Conservation (phyloP, 2,329 filamentous ascomycete species). For the Helotiales sp. region DNA sequence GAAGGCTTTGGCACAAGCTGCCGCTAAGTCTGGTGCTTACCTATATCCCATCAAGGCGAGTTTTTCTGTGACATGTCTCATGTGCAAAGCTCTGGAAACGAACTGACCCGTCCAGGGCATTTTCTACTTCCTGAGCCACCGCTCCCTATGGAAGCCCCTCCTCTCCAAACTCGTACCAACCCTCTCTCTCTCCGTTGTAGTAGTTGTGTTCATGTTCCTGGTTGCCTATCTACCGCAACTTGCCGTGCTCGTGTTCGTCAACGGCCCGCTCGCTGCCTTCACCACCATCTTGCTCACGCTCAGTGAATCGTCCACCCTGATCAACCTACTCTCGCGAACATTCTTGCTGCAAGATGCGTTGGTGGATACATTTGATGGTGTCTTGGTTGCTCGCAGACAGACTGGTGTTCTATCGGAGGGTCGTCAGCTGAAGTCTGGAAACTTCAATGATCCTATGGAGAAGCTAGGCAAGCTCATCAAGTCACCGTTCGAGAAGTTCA, state of each 20-base stretch:
- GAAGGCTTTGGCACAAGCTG: slow-evolving; percentile 66
- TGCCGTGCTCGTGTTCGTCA: slow-evolving; percentile 81
- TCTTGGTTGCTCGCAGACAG: slow-evolving; percentile 57
- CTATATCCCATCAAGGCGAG: slow-evolving; percentile 80
- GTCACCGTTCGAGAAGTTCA: slow-evolving; percentile 61
- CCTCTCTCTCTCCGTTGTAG: slow-evolving; percentile 70
- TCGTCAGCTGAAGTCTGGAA: slow-evolving; percentile 70
- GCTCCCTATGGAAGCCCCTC: slow-evolving; percentile 63
- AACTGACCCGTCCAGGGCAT: slow-evolving; percentile 53
- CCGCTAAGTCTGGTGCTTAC: slow-evolving; percentile 77
- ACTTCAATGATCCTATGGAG: slow-evolving; percentile 54
- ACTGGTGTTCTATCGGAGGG: slow-evolving; percentile 72
- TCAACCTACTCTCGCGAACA: slow-evolving; percentile 63
- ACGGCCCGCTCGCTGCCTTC: slow-evolving; percentile 79
- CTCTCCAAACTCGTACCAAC: slow-evolving; percentile 62
- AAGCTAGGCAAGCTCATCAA: slow-evolving; percentile 62
- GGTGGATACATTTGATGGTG: slow-evolving; percentile 87
- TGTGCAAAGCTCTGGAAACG: slow-evolving; percentile 5
- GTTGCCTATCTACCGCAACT: slow-evolving; percentile 87
- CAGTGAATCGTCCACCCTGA: slow-evolving; percentile 63
- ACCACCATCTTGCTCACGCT: slow-evolving; percentile 72
- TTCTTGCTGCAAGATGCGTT: slow-evolving; percentile 83
- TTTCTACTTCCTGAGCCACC: slow-evolving; percentile 61
- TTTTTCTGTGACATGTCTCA: not conserved
- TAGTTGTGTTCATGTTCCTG: slow-evolving; percentile 82